These are phyloP conservation scores for Hyparrhenia diplandra DNA, from an alignment of 176 grass and related monocot genomes.

Conservation along the genomic window DNA sequence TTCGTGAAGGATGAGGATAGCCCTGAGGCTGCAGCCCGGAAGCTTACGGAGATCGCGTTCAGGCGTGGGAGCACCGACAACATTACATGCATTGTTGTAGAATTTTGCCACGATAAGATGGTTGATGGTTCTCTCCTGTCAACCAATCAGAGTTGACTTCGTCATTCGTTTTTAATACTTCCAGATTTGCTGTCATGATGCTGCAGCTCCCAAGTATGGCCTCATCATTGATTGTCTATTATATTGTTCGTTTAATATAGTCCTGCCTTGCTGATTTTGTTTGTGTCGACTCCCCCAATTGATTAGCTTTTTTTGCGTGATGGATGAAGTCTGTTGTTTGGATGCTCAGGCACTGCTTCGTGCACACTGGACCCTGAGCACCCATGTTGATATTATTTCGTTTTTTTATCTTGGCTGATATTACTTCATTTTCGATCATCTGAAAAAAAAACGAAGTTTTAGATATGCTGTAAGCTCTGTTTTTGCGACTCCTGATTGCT, in stretches of 20 bases:
- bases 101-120: conserved; percentile 63
- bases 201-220: not conserved
- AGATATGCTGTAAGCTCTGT: not conserved
- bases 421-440: not conserved
- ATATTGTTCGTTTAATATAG: conserved; percentile 18
- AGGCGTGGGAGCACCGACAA: conserved; percentile 63
- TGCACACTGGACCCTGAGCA: not conserved
- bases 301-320: not conserved
- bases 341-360: not conserved
- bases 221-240: conserved; percentile 31
- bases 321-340: not conserved
- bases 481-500: not conserved
- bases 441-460: not conserved
- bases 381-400: not conserved
- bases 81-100: conserved; percentile 79
- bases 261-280: not conserved
- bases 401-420: not conserved
- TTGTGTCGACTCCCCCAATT: not conserved
- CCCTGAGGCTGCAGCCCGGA: conserved; percentile 66
- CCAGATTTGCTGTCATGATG: conserved; percentile 3
- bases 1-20: conserved; percentile 56
- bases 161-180: conserved; percentile 29
- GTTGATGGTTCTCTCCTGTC: conserved; percentile 25
- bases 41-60: conserved; percentile 68
- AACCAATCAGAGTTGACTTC: conserved; percentile 41